Evolutionary conservation across 345 rosid species (phyloP).

Genomic region (Gossypium anomalum): DNA sequence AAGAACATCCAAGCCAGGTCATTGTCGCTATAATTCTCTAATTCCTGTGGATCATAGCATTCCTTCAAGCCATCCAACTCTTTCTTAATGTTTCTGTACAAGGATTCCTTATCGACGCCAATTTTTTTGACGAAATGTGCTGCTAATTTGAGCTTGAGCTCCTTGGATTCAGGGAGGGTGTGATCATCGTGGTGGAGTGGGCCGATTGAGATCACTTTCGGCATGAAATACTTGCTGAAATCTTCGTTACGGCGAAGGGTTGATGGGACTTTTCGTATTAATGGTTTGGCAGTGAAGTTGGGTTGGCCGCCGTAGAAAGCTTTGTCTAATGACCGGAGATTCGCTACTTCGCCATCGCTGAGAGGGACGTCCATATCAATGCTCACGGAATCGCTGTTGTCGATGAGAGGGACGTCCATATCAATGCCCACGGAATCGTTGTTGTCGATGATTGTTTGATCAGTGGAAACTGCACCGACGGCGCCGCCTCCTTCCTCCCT

Average conservation of each 20-base stretch:
- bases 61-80: not conserved
- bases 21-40: not conserved
- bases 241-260: not conserved
- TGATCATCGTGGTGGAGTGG: constrained; percentile 20
- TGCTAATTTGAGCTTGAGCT: constrained; percentile 9
- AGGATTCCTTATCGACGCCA: not conserved
- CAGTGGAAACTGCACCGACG: too few species aligned
- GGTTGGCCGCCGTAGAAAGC: too few species aligned
- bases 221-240: constrained; percentile 7
- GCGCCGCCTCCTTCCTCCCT: too few species aligned
- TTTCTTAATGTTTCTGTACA: not conserved
- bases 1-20: constrained; percentile 9
- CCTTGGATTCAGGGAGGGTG: not conserved
- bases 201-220: constrained; percentile 19
- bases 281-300: not conserved
- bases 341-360: too few species aligned
- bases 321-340: too few species aligned
- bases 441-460: too few species aligned
- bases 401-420: too few species aligned
- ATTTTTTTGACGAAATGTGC: not conserved
- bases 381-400: too few species aligned
- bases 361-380: too few species aligned
- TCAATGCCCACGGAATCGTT: too few species aligned
- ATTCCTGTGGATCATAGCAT: constrained; percentile 7
- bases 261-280: constrained; percentile 14